Base-by-base conservation (phyloP, 2,329 filamentous ascomycete genomes). In the Tolypocladium cylindrosporum region DNA sequence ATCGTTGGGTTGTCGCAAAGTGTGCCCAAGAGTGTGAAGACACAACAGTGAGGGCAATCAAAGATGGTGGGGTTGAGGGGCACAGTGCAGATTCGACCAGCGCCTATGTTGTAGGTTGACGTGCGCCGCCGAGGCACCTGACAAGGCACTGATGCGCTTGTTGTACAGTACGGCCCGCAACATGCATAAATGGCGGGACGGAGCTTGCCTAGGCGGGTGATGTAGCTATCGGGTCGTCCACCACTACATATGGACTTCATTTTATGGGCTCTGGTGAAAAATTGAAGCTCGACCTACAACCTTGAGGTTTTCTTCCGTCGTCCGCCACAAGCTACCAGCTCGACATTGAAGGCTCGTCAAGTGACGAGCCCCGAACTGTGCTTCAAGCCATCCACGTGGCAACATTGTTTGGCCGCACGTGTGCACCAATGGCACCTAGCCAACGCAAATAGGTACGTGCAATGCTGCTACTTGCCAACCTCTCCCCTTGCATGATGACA, bases 401-500 rank as follows among this genome's bases (percentile, higher is more conserved):
- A 21, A 4, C 48, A n/a, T 36, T 8, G 31, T 13, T 13, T 21
- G 31, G 27, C 9, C 19, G 31, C 31, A n/a, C 10, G 3, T 13
- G 4, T 7, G 14, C 45, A 34, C 48, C 43, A 48, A 48, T 48
- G 43, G 27, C 45, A n/a, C 45, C 14, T 16, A 34, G 14, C 27
- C 27, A 21, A n/a, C 10, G 27, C 27, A 6, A 21, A 37, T 13
- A 21, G 48, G 48, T 52, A 21, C 16, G 48, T 52, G 31, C 27
- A 34, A 27, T 36, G 19, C 14, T 52, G 16, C 31, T 8, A 9
- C 21, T 36, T 34, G 10, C 31, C 4, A 52, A n/a, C 16, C 16
- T 13, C 1, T 51, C 55, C 52, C 54, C 59, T 66, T 64, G 61
- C 61, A 74, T 83, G 81, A 85, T 85, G 81, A 85, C 72, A 74